Base-by-base conservation (phyloP, 1,284 basidiomycete genomes). In the Naganishia sp. region DNA sequence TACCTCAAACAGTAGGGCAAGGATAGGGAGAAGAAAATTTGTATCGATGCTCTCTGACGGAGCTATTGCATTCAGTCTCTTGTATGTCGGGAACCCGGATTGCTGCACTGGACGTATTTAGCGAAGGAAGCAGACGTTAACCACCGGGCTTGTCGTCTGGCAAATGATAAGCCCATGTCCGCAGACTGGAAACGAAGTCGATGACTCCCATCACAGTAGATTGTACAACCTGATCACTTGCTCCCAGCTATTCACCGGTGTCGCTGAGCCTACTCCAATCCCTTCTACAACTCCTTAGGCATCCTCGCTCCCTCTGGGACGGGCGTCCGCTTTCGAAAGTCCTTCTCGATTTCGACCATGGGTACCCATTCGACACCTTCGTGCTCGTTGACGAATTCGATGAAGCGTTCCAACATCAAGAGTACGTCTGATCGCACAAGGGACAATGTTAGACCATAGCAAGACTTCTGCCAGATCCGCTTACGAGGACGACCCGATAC, bases 371-470 rank as follows among this genome's bases (percentile, higher is more conserved):
- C 83, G 2, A 90, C 85, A 61, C 85, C 84, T 32, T 86, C 84
- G 74, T 90, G 88, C 2, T 83, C 85, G 73, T 89, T 89, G 61
- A 90, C 82, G 87, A 88, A 90, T 71, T 88, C 85, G 71, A 91
- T 89, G 75, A 90, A 88, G 52, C 87, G 83, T 74, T 90, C 87
- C 83, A 90, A 84, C 86, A 90, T 90, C 61, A 89, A 80, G 9
- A 89, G 79, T n/a, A 90, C 87, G 76, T 84, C 77, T 75, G 61
- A 5, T 6, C 15, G 13, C 21, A 21, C 56, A 21, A n/a, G 6
- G 28, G 28, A 28, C 6, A 15, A 7, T 17, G 21, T 61, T 18
- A 61, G 47, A 6, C 5, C 6, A 23, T 21, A 13, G 21, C 3
- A 28, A 10, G 15, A 11, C 5, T 18, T 15, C 6, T 1, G 10